Evolutionary conservation across 768 basidiomycete genomes (phyloP).

Genomic region (Rhizopogon salebrosus): DNA sequence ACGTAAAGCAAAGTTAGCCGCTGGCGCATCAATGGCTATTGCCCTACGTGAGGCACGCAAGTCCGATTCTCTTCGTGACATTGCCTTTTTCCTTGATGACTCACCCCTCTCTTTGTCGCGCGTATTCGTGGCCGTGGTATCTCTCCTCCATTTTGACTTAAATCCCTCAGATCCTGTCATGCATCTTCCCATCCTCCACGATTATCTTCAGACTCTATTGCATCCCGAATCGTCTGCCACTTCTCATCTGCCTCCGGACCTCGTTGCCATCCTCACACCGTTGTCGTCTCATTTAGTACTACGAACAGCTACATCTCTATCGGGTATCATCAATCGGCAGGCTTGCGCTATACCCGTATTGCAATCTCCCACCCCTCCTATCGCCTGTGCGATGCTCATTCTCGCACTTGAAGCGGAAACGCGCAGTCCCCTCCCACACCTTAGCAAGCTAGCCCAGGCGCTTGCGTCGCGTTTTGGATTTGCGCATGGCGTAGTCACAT

Average conservation of each 20-base stretch:
- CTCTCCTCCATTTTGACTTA: slow-evolving; percentile 50
- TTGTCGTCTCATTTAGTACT: slow-evolving; percentile 36
- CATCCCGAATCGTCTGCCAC: slow-evolving; percentile 18
- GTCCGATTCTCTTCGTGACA: slow-evolving; percentile 61
- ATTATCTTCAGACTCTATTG: slow-evolving; percentile 42
- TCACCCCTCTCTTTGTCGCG: slow-evolving; percentile 47
- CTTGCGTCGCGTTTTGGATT: slow-evolving; percentile 49
- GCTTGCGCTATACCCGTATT: slow-evolving; percentile 36
- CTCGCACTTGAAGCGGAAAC: slow-evolving; percentile 67
- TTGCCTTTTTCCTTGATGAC: slow-evolving; percentile 62
- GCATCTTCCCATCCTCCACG: slow-evolving; percentile 52
- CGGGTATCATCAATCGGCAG: slow-evolving; percentile 35
- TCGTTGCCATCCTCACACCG: slow-evolving; percentile 32
- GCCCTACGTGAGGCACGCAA: slow-evolving; percentile 68
- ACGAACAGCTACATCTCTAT: slow-evolving; percentile 41
- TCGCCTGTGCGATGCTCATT: slow-evolving; percentile 67
- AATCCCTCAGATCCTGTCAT: slow-evolving; percentile 51
- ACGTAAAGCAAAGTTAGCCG: slow-evolving; percentile 59
- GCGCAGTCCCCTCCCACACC: slow-evolving; percentile 44
- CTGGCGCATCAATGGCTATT: slow-evolving; percentile 65
- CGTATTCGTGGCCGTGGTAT: slow-evolving; percentile 46
- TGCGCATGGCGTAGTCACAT: slow-evolving; percentile 53
- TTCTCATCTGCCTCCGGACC: slow-evolving; percentile 27
- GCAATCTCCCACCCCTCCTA: slow-evolving; percentile 36
- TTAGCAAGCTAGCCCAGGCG: slow-evolving; percentile 51